Percentiles rank a stretch among this genome's conserved stretches.
These are phyloP conservation scores for Diaporthe eres DNA, from an alignment of 2,329 filamentous ascomycete genomes.

Conservation along the genomic window DNA sequence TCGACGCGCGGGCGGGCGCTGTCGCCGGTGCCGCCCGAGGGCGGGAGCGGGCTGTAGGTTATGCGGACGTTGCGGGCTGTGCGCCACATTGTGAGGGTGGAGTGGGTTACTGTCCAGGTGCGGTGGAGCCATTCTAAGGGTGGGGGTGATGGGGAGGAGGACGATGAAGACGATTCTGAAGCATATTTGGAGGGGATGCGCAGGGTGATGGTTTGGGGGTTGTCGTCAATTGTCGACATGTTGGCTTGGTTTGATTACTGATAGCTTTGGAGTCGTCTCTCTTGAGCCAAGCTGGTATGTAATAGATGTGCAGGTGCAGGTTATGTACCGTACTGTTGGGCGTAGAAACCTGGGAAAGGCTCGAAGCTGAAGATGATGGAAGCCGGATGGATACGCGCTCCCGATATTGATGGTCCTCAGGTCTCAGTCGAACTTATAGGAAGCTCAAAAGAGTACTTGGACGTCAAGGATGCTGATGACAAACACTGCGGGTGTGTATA, in stretches of 20 bases:
- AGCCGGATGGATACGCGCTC: background rate
- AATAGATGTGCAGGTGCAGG: background rate
- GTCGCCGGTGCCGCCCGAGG: slow-evolving; percentile 33
- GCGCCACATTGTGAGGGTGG: slow-evolving; percentile 85
- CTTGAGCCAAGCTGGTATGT: background rate
- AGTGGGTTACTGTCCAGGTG: slow-evolving; percentile 83
- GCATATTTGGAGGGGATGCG: slow-evolving; percentile 66
- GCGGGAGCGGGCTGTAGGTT: slow-evolving; percentile 73
- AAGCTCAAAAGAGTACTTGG: background rate
- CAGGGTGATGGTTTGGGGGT: slow-evolving; percentile 50
- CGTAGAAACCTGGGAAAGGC: background rate
- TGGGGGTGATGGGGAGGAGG: slow-evolving; percentile 58
- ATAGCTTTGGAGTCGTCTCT: background rate
- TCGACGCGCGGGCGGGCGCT: slow-evolving; percentile 65
- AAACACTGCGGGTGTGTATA: background rate
- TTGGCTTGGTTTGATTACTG: background rate
- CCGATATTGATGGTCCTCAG: background rate
- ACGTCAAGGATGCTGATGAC: background rate
- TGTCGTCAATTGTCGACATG: slow-evolving; percentile 30
- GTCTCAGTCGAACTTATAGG: too few species aligned
- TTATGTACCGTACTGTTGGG: background rate
- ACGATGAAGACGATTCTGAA: slow-evolving; percentile 44
- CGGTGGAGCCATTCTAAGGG: slow-evolving; percentile 72
- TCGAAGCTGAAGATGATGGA: background rate
- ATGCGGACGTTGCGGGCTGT: slow-evolving; percentile 85